Percentiles rank a stretch among this genome's conserved stretches.
Evolutionary conservation across 1,139 yeast genomes (phyloP).

Genomic region (Suhomyces kunorum): DNA sequence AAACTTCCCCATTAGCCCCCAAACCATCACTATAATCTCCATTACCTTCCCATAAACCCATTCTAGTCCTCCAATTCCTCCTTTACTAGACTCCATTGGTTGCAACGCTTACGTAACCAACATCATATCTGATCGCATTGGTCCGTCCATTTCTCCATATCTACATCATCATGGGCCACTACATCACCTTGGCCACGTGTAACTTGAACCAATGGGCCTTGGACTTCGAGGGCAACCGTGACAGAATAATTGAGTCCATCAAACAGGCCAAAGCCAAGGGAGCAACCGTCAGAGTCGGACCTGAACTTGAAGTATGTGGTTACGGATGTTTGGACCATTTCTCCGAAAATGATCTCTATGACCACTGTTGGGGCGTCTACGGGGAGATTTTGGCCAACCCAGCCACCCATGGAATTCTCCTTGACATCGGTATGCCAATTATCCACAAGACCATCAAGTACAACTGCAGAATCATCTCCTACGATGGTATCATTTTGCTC

Average conservation of each 20-base stretch:
- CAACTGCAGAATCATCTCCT: slow-evolving; percentile 85
- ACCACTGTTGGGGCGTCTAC: slow-evolving; percentile 95
- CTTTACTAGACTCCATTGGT: too few species aligned
- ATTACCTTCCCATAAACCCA: too few species aligned
- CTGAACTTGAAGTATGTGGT: slow-evolving; percentile 92
- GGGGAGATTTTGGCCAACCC: slow-evolving; percentile 66
- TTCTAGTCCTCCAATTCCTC: too few species aligned
- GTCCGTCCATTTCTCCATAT: background rate
- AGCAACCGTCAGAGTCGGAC: slow-evolving; percentile 90
- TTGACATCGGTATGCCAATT: slow-evolving; percentile 95
- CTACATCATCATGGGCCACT: slow-evolving; percentile 47
- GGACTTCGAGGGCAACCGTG: slow-evolving; percentile 96
- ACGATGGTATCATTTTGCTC: slow-evolving; percentile 73
- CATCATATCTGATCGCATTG: slow-evolving; percentile 1
- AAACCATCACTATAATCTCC: too few species aligned
- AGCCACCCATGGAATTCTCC: slow-evolving; percentile 70
- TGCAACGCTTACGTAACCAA: slow-evolving; percentile 1
- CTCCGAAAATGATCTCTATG: slow-evolving; percentile 81
- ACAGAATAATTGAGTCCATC: slow-evolving; percentile 82
- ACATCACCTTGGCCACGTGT: slow-evolving; percentile 61
- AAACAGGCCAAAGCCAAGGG: slow-evolving; percentile 69
- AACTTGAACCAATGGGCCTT: slow-evolving; percentile 97
- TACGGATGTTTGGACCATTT: slow-evolving; percentile 97
- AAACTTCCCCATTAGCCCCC: too few species aligned
- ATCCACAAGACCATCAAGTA: slow-evolving; percentile 84